Base-by-base conservation (phyloP, 2,329 filamentous ascomycete species). In the Teratosphaeriaceae sp. region DNA sequence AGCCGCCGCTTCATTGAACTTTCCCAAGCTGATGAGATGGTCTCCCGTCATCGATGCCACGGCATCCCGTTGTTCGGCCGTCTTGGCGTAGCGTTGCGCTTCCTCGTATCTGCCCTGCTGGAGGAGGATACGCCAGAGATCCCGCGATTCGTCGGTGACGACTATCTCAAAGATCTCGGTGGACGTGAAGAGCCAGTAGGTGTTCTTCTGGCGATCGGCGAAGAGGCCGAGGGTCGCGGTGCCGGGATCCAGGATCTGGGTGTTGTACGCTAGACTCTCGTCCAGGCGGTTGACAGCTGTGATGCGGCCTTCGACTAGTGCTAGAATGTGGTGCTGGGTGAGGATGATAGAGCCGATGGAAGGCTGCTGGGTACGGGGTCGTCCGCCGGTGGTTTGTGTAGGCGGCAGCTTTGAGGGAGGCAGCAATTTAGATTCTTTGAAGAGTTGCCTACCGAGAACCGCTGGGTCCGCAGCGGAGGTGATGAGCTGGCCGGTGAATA, bases 41-140 rank as follows among this genome's bases (percentile, higher is more conserved):
- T 98, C 92, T 16, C 92, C 92, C 19, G 88, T 96, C 13, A 88
- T 88, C 19, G 86, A 92, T 0, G 92, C 86, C 11, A 98, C 86
- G 5, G 84, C 85, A 65, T 98, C 92, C 60, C 85, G 94, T 61
- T 98, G 89, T 1, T 80, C 71, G 5, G 79, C 72, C 0, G 84
- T 87, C 59, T 80, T 84, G 5, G 92, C 89, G 65, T 92, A 92
- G 52, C 83, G 82, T 47, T 95, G 76, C 5, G 92, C 92, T 16
- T 82, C 78, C 53, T 96, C 89, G 53, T 95, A 98, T 54, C 90
- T 82, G 56, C 94, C 84, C 52, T 83, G 78, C 56, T 85, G 79
- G 45, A 96, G 75, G 79, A 97, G 85, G 40, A 97, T 87, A 60
- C 87, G 87, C 92, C 92, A 98, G 13, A 97, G 80, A 61, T 97